Conservation (phyloP, 2,329 filamentous ascomycete genomes). For the Aspergillus sp. region DNA sequence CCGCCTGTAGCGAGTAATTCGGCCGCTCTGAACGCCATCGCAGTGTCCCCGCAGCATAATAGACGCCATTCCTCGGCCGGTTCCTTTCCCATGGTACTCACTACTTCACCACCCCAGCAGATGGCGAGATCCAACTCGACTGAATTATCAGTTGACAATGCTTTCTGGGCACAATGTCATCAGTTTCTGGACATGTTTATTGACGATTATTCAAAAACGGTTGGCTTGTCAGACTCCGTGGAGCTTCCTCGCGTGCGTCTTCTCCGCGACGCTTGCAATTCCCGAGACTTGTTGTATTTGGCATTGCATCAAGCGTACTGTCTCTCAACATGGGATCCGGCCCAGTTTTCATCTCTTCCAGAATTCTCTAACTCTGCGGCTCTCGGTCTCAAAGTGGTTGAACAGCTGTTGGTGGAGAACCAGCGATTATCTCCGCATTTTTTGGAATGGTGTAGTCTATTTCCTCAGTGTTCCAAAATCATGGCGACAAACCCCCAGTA, state of each 20-base stretch:
- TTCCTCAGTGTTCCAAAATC: conserved; percentile 36
- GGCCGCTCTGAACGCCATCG: background rate
- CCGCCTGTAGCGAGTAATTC: background rate
- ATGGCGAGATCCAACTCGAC: background rate
- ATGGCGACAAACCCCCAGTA: conserved; percentile 29
- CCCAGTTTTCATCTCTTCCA: conserved; percentile 31
- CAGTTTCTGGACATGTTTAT: conserved; percentile 13
- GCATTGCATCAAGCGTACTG: conserved; percentile 61
- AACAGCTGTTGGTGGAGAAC: conserved; percentile 43
- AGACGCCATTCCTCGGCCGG: background rate
- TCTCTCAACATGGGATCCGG: conserved; percentile 42
- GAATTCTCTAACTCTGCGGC: conserved; percentile 25
- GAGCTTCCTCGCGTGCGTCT: conserved; percentile 45
- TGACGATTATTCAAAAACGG: conserved; percentile 9
- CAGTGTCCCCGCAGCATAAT: background rate
- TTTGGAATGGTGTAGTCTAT: conserved; percentile 42
- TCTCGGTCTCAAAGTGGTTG: conserved; percentile 31
- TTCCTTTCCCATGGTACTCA: background rate
- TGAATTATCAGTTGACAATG: background rate
- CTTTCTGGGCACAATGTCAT: conserved; percentile 7
- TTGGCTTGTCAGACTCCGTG: conserved; percentile 33
- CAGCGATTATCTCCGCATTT: conserved; percentile 32
- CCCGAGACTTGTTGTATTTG: conserved; percentile 57
- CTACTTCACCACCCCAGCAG: background rate
- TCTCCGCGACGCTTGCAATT: conserved; percentile 50